A percentile compares a stretch with the other conserved stretches of the same genome.
phyloP scores from a whole-genome alignment of 441 rosid genomes.

The Erodium moschatum region DNA sequence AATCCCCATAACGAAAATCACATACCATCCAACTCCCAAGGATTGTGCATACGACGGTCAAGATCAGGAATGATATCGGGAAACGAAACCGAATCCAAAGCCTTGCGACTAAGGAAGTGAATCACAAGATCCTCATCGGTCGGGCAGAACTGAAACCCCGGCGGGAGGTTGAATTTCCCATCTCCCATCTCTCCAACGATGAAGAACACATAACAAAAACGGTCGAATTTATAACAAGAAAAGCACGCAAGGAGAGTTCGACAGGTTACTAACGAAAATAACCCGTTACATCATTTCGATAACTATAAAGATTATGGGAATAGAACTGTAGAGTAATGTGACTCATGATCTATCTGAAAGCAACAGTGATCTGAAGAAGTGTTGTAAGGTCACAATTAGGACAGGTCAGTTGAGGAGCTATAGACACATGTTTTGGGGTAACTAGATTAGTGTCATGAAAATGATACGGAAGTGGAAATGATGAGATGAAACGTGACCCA shows the following conservation, averaged over 20 bases:
- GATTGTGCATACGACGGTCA: constrained; percentile 23
- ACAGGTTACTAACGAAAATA: not conserved
- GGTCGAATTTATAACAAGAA: not conserved
- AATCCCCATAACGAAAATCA: not conserved
- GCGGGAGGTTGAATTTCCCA: constrained; percentile 32
- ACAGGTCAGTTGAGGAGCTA: not conserved
- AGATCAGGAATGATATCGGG: constrained; percentile 35
- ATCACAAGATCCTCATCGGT: constrained; percentile 42
- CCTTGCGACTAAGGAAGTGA: constrained; percentile 36
- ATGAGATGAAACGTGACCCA: not conserved
- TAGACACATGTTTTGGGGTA: too few relatives aligned
- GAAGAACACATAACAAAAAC: too few relatives aligned
- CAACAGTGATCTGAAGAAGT: too few relatives aligned
- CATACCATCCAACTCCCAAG: constrained; percentile 40
- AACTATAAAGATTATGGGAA: not conserved
- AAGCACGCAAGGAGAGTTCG: not conserved
- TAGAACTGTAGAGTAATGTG: not conserved
- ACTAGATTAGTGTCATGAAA: not conserved
- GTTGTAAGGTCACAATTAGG: not conserved
- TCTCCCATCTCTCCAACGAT: constrained; percentile 19
- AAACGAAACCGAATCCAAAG: constrained; percentile 21
- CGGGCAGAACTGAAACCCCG: constrained; percentile 41
- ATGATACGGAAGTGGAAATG: not conserved
- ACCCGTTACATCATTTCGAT: not conserved
- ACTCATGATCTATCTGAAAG: not conserved